Percentiles rank a stretch among this genome's conserved stretches.
phyloP scores from a whole-genome alignment of 2,329 filamentous ascomycete species.

The Exutisphaerella laricina region DNA sequence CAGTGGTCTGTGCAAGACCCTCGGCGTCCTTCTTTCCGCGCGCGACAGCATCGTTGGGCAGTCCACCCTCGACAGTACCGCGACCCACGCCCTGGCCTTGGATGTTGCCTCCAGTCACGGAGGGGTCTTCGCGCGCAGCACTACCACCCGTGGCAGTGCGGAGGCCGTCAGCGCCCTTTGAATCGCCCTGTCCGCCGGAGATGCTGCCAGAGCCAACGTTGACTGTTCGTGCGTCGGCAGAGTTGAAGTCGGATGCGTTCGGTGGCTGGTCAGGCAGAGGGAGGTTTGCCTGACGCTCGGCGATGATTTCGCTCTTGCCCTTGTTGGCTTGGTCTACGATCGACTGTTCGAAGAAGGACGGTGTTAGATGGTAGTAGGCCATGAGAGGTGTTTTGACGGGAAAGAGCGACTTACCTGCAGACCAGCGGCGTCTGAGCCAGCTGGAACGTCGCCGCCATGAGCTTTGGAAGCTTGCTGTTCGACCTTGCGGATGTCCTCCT shows the following conservation, averaged over 20 bases:
- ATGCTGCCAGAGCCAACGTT: slow-evolving; percentile 62
- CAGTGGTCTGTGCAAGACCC: slow-evolving; percentile 39
- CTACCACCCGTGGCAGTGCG: slow-evolving; percentile 50
- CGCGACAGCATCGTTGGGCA: slow-evolving; percentile 57
- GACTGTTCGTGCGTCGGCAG: slow-evolving; percentile 60
- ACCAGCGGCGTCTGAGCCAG: slow-evolving; percentile 41
- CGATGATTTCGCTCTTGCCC: slow-evolving; percentile 60
- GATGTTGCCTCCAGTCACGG: slow-evolving; percentile 45
- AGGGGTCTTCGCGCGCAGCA: slow-evolving; percentile 48
- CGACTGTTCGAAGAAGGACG: no score
- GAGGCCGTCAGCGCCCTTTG: slow-evolving; percentile 45
- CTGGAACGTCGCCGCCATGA: slow-evolving; percentile 40
- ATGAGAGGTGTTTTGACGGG: no score
- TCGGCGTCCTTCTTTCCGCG: slow-evolving; percentile 41
- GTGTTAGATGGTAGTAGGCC: no score
- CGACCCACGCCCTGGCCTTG: slow-evolving; percentile 52
- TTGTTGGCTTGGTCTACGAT: slow-evolving; percentile 28
- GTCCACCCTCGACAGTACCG: slow-evolving; percentile 53
- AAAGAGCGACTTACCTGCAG: slow-evolving; percentile 40
- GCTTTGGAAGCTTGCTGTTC: slow-evolving; percentile 39
- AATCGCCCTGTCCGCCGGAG: slow-evolving; percentile 22
- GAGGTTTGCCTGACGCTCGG: slow-evolving; percentile 64
- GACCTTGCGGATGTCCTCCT: slow-evolving; percentile 45
- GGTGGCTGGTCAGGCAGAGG: slow-evolving; percentile 75
- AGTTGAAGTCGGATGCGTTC: slow-evolving; percentile 71